Conservation (phyloP, 139 green algal genomes). For the Closterium sp. region DNA sequence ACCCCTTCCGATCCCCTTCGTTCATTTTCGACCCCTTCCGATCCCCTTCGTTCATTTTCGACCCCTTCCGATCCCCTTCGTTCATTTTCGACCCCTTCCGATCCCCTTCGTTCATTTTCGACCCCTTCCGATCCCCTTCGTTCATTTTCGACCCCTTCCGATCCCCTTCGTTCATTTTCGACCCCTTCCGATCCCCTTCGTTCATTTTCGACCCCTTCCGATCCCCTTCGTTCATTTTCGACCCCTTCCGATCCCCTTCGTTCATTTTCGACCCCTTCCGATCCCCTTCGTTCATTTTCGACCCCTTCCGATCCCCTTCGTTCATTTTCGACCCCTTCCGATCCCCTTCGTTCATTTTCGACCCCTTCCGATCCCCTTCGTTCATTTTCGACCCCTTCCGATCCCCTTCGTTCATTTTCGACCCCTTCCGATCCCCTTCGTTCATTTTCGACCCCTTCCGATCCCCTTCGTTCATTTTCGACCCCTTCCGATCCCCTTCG, state of each 20-base stretch:
- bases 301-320: neutral
- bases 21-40: neutral
- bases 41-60: neutral
- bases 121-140: neutral
- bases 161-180: neutral
- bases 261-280: neutral
- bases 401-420: neutral
- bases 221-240: neutral
- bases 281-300: neutral
- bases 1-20: neutral
- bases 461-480: neutral
- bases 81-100: neutral
- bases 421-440: neutral
- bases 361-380: neutral
- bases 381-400: neutral
- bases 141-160: neutral
- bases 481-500: neutral
- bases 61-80: neutral
- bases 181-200: neutral
- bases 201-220: neutral
- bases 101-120: neutral
- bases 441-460: neutral
- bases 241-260: neutral
- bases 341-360: neutral
- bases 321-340: neutral